These are phyloP conservation scores for Aegilops tauschii DNA, from an alignment of 176 grass and related monocot species.

Conservation along the genomic window DNA sequence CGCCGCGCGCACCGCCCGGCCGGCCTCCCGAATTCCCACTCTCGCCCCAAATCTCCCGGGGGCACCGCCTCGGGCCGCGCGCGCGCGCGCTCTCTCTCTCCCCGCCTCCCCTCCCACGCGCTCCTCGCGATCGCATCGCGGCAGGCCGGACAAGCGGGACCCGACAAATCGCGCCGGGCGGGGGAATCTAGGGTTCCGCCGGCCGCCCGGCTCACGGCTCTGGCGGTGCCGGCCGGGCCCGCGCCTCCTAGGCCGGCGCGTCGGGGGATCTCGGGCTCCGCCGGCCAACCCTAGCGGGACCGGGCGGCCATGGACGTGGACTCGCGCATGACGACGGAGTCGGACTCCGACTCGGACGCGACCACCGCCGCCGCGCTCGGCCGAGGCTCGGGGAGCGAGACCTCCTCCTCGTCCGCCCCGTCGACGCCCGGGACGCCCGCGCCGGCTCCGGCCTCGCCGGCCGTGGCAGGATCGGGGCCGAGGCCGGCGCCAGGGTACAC, in stretches of 20 bases:
- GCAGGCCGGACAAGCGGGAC: neutral
- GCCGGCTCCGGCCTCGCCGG: slow-evolving; percentile 6
- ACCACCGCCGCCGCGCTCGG: slow-evolving; percentile 22
- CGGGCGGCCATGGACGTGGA: slow-evolving; percentile 69
- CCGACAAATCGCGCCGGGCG: slow-evolving; percentile 12
- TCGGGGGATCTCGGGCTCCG: slow-evolving; percentile 41
- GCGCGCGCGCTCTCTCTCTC: neutral
- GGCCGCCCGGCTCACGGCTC: neutral
- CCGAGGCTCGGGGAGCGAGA: slow-evolving; percentile 32
- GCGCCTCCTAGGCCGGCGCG: slow-evolving; percentile 12
- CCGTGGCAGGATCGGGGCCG: slow-evolving; percentile 39
- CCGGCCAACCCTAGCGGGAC: neutral
- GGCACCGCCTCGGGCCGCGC: slow-evolving; percentile 14
- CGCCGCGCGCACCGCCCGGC: slow-evolving; percentile 24
- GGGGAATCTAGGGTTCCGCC: slow-evolving; percentile 18
- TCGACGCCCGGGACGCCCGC: slow-evolving; percentile 33
- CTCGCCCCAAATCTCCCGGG: slow-evolving; percentile 22
- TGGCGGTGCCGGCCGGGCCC: slow-evolving; percentile 3
- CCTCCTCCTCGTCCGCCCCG: slow-evolving; percentile 30
- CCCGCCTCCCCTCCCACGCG: neutral
- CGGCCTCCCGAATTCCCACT: slow-evolving; percentile 28
- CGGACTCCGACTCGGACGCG: slow-evolving; percentile 69
- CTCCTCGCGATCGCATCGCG: slow-evolving; percentile 40
- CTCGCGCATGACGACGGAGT: slow-evolving; percentile 65
- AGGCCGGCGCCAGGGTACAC: slow-evolving; percentile 74